Evolutionary conservation across 192 early-diverging fungal genomes (phyloP), one percentile per base, ranked within the genome.

Genomic region (Cetraspora pellucida): DNA sequence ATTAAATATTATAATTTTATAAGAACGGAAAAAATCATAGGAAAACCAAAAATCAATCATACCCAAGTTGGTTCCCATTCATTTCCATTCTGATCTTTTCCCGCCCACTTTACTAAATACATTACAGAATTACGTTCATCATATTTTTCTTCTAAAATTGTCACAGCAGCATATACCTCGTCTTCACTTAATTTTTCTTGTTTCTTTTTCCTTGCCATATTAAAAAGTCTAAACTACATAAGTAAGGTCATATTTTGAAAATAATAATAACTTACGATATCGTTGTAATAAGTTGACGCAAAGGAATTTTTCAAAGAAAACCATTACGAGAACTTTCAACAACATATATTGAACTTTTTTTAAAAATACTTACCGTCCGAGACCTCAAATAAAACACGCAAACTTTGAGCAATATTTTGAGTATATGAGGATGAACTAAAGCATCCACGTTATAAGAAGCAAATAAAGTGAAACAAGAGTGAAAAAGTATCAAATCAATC

Each of bases 61-160:
- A 54, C 50, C 50, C 50, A 54, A 54, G 50, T 54, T 54, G 50
- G 50, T 54, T 54, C 50, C 50, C 50, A 54, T 4, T 54, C 50
- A 54, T 54, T 54, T 14, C 50, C 50, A 54, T 19, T 19, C 16
- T 54, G 16, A 54, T 54, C 50, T 11, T 54, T 9, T 5, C 50
- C 50, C 19, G 50, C 50, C 50, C 50, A 54, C 2, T 54, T 14
- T 54, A 54, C 50, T 54, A 54, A 14, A 13, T 54, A 54, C 13
- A 5, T 19, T 14, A 54, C 16, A 14, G 16, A 54, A 54, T 54
- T 54, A 16, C 16, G 13, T 54, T 54, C 50, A 19, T 54, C 50
- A 54, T 19, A 13, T 54, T 54, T 54, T 54, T 54, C 50, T 54
- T 9, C 50, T 54, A 54, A 54, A 54, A 54, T 54, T 16, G 10